These are phyloP conservation scores for Umbilicus rupestris DNA, from an alignment of 164 flowering plant genomes.

Conservation along the genomic window DNA sequence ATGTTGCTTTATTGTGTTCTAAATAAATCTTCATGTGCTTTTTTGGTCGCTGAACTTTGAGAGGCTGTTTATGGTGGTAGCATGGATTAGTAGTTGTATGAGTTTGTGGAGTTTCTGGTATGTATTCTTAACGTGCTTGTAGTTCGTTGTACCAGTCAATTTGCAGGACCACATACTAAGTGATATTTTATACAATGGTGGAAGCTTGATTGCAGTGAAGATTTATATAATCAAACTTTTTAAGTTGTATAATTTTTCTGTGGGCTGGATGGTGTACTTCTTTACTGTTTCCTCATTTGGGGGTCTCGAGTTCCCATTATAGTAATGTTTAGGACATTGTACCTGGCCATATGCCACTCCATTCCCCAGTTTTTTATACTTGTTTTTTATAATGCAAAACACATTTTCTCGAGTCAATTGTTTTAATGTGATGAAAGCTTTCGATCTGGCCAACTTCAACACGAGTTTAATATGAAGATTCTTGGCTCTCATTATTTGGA, in stretches of 20 bases:
- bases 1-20: not conserved
- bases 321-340: not conserved
- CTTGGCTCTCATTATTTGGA: not conserved
- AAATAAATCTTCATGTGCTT: not conserved
- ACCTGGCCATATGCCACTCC: not conserved
- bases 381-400: not conserved
- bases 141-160: not conserved
- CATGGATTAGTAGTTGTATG: constrained; percentile 2
- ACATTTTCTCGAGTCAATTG: constrained; percentile 3
- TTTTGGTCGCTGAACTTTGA: not conserved
- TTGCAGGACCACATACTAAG: not conserved
- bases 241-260: not conserved
- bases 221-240: not conserved
- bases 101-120: not conserved
- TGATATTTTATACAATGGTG: not conserved
- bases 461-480: not conserved
- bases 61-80: not conserved
- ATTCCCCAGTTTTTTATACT: not conserved
- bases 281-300: not conserved
- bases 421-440: not conserved
- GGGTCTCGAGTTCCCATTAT: not conserved
- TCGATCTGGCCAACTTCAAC: not conserved
- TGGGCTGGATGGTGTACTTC: not conserved
- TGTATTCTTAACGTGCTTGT: not conserved
- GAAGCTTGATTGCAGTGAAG: not conserved